These are phyloP conservation scores for Lunasporangiospora selenospora DNA, from an alignment of 192 early-diverging fungal species.

Conservation along the genomic window DNA sequence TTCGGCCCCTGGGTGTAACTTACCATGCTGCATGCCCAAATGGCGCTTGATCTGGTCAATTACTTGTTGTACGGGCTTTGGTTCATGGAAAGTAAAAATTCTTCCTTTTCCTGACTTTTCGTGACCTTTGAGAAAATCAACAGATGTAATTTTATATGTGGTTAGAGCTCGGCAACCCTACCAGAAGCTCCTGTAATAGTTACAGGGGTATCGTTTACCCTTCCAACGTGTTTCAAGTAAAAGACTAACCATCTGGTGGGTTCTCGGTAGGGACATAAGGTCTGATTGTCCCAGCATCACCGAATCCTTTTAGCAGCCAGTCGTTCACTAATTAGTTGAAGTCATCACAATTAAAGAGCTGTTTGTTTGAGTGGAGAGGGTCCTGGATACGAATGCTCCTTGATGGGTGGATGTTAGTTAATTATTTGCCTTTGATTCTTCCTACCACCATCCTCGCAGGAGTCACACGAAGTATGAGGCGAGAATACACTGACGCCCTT, in stretches of 20 bases:
- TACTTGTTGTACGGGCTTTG: constrained; percentile 57
- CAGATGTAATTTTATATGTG: background rate
- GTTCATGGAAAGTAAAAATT: constrained; percentile 62
- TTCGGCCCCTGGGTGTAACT: background rate
- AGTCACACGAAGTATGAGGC: constrained; percentile 92
- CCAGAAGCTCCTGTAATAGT: background rate
- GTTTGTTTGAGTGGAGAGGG: too few relatives aligned
- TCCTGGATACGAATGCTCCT: too few relatives aligned
- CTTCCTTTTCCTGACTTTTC: constrained; percentile 67
- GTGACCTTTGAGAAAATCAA: constrained; percentile 46
- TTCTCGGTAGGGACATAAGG: constrained; percentile 51
- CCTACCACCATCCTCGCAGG: constrained; percentile 71
- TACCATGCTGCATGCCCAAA: constrained; percentile 72
- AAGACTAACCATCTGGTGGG: constrained; percentile 57
- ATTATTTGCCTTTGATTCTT: background rate
- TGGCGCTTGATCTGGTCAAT: constrained; percentile 68
- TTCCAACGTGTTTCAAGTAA: background rate
- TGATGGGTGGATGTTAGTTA: background rate
- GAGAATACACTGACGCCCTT: constrained; percentile 86
- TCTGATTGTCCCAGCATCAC: constrained; percentile 41
- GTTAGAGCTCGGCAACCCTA: too few relatives aligned
- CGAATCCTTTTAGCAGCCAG: constrained; percentile 83
- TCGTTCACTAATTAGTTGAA: constrained; percentile 80
- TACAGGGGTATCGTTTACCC: background rate
- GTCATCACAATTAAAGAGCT: too few relatives aligned